Conservation (phyloP, 495 filamentous ascomycete species). For the Astrocystis sublimbata region DNA sequence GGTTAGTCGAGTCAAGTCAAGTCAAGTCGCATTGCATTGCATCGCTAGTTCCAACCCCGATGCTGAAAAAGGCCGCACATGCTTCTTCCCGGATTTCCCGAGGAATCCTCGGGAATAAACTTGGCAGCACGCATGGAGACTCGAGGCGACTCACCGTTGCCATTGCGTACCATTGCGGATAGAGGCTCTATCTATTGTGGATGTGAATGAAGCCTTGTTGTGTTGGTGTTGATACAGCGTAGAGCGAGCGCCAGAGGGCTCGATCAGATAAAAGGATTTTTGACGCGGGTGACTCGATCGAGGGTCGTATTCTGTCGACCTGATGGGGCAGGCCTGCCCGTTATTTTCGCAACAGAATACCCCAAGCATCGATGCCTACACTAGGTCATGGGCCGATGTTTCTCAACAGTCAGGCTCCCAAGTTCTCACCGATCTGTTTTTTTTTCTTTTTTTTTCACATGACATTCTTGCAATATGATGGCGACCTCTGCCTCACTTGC, state of each 20-base stretch:
- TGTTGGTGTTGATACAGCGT: too few relatives aligned
- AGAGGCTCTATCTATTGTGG: too few relatives aligned
- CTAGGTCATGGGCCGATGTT: not conserved
- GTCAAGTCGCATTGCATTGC: not conserved
- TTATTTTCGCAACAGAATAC: slow-evolving; percentile 2
- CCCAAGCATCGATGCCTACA: not conserved
- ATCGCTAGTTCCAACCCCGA: not conserved
- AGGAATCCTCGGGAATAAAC: slow-evolving; percentile 2
- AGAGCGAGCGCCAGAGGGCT: not conserved
- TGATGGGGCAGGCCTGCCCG: not conserved
- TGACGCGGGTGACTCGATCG: not conserved
- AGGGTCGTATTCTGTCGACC: not conserved
- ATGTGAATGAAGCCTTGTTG: not conserved
- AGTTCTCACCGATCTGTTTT: slow-evolving; percentile 7
- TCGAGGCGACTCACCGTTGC: not conserved
- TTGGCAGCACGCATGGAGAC: not conserved
- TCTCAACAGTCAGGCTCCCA: not conserved
- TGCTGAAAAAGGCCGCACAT: slow-evolving; percentile 11
- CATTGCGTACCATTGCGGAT: too few relatives aligned
- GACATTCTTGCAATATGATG: not conserved
- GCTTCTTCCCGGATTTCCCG: slow-evolving; percentile 5
- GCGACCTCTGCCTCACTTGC: not conserved
- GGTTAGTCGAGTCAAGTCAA: not conserved
- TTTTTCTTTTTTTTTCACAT: not conserved
- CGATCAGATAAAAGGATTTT: not conserved